Evolutionary conservation across 2,329 filamentous ascomycete species (phyloP).

Genomic region (Aspergillus novoparasiticus): DNA sequence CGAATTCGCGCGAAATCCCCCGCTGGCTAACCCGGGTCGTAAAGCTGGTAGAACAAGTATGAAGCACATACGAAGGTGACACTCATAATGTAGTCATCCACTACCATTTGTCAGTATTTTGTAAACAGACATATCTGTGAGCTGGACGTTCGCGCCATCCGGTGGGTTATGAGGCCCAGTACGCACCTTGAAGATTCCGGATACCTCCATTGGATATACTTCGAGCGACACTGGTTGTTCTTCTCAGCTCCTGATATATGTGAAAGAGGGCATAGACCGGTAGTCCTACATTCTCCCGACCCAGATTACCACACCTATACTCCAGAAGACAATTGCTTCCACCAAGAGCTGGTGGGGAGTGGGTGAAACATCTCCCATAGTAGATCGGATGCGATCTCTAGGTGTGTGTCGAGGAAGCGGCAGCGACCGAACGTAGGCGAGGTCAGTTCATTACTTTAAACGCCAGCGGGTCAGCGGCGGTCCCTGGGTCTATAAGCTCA

Average conservation of each 20-base stretch:
- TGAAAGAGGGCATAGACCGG: not conserved
- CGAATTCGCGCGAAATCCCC: not conserved
- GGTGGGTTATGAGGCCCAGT: no score
- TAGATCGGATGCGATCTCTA: not conserved
- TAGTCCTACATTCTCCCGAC: not conserved
- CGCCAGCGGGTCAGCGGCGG: not conserved
- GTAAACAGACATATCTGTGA: not conserved
- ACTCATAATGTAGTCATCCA: slow-evolving; percentile 44
- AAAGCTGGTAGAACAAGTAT: not conserved
- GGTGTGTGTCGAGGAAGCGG: not conserved
- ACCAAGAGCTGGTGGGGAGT: slow-evolving; percentile 18
- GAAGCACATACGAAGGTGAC: slow-evolving; percentile 36
- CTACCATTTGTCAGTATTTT: slow-evolving; percentile 16
- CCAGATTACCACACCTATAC: slow-evolving; percentile 18
- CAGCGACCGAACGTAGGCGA: not conserved
- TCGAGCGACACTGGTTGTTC: not conserved
- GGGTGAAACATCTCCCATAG: slow-evolving; percentile 24
- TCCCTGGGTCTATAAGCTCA: no score
- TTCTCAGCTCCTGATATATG: not conserved
- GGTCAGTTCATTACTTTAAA: not conserved
- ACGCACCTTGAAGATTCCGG: not conserved
- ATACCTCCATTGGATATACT: not conserved
- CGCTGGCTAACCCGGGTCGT: not conserved
- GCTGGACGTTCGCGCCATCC: not conserved
- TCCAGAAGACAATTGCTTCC: slow-evolving; percentile 31